These are phyloP conservation scores for Metarhizium sp. DNA, from an alignment of 2,329 filamentous ascomycete species.

Conservation along the genomic window DNA sequence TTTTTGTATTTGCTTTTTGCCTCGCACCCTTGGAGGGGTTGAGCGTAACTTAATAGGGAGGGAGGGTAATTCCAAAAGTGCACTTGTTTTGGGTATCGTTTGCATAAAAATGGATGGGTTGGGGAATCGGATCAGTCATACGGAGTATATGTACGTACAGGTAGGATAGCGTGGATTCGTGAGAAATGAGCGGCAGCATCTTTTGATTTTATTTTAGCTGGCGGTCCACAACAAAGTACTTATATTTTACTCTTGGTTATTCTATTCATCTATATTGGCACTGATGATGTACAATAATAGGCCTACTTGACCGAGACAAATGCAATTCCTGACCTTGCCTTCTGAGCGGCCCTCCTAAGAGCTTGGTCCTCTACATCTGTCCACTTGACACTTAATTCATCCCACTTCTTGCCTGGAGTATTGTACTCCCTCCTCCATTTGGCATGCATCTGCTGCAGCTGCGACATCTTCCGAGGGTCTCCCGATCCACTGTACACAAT, in stretches of 20 bases:
- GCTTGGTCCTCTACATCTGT: constrained; percentile 57
- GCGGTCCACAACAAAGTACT: not conserved
- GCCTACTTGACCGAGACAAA: constrained; percentile 55
- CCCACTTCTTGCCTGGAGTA: constrained; percentile 54
- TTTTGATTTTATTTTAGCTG: not conserved
- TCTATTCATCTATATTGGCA: not conserved
- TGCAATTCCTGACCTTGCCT: constrained; percentile 52
- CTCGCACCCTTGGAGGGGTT: not conserved
- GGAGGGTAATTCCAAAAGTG: not conserved
- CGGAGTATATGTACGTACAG: not conserved
- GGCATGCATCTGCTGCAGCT: constrained; percentile 49
- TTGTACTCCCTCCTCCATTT: constrained; percentile 58
- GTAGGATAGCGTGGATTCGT: not conserved
- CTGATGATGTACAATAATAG: not conserved
- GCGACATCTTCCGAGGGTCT: constrained; percentile 57
- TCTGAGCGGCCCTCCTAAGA: constrained; percentile 44
- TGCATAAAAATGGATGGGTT: not conserved
- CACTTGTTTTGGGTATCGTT: not conserved
- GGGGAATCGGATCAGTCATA: not conserved
- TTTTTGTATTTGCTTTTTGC: not conserved
- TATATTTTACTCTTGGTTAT: not conserved
- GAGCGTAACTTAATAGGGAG: not conserved
- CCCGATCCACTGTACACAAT: constrained; percentile 58
- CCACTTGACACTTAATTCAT: constrained; percentile 57
- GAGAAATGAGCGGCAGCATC: not conserved